phyloP scores from a whole-genome alignment of 2,329 filamentous ascomycete species.

The Botrytis galanthina region DNA sequence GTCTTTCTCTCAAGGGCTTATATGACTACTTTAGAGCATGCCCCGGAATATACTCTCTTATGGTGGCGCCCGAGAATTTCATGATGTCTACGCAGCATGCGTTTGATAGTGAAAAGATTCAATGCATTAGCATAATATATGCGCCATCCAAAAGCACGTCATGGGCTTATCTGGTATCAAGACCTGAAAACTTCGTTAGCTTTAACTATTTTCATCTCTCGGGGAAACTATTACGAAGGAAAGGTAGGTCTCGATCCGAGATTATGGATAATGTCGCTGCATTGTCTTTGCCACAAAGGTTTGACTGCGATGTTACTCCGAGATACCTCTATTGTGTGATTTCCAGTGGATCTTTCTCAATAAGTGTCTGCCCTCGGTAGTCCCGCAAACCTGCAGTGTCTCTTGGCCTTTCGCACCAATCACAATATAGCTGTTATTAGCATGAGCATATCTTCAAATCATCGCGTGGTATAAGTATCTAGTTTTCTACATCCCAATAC shows the following conservation, averaged over 20 bases:
- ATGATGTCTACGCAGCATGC: background rate
- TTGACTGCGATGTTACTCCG: background rate
- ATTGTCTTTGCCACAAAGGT: background rate
- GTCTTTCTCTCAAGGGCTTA: background rate
- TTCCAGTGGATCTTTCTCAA: conserved; percentile 13
- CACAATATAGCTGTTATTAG: background rate
- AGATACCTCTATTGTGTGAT: conserved; percentile 14
- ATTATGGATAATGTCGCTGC: background rate
- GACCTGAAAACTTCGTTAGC: background rate
- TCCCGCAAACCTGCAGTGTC: background rate
- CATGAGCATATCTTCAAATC: background rate
- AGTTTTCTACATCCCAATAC: background rate
- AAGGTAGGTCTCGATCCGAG: conserved; percentile 1
- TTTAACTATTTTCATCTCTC: background rate
- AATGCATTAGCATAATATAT: background rate
- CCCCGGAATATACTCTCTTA: background rate
- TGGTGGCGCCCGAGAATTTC: background rate
- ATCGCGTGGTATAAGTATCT: background rate
- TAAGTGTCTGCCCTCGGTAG: background rate
- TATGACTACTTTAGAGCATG: background rate
- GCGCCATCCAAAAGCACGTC: background rate
- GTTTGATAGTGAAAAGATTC: background rate
- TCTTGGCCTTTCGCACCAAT: background rate
- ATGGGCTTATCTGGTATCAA: background rate
- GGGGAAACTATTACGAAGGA: background rate